Base-by-base conservation (phyloP, 2,329 filamentous ascomycete species). In the Colletotrichum sp. region DNA sequence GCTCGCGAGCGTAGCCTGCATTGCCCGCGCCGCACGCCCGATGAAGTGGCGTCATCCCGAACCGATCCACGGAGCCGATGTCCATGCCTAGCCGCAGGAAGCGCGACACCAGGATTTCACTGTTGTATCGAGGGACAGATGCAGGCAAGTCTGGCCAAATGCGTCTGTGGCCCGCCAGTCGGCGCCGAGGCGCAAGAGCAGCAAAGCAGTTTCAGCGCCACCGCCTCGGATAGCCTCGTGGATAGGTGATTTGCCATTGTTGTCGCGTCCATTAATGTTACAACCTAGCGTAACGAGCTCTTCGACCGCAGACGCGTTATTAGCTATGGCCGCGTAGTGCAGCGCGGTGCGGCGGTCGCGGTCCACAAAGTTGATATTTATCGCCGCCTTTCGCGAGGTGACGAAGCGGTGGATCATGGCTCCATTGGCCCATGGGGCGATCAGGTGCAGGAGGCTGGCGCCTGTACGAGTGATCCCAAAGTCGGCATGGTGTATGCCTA, bases 401-500 rank as follows among this genome's bases (percentile, higher is more conserved):
- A 49, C 39, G 39, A 49, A 49, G 39, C 2, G 39, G 0, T 0
- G 0, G 1, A 49, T 7, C 39, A 7, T 49, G 0, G 9, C 5
- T 49, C 5, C 39, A 2, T 49, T 2, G 5, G 4, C 4, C 36
- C 36, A 9, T 0, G 4, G 18, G 0, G 39, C 18, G 2, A 49
- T 49, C 3, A n/a, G 39, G 39, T 49, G 39, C 39, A 49, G 39
- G 9, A 49, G 39, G 18, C 39, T 49, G 1, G 18, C 39, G 18
- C 39, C 39, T 49, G 39, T 49, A n/a, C 5, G 39, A 49, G 18
- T 49, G 3, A 49, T 49, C 39, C 39, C 39, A 49, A 49, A 49
- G 39, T 49, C 39, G 39, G 39, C 39, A 49, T 4, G 1, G 2
- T 12, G 5, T n/a, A 49, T 1, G 39, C 0, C 0, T n/a, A 49